Evolutionary conservation across 768 basidiomycete species (phyloP).

Genomic region (Plicaturopsis crispa): DNA sequence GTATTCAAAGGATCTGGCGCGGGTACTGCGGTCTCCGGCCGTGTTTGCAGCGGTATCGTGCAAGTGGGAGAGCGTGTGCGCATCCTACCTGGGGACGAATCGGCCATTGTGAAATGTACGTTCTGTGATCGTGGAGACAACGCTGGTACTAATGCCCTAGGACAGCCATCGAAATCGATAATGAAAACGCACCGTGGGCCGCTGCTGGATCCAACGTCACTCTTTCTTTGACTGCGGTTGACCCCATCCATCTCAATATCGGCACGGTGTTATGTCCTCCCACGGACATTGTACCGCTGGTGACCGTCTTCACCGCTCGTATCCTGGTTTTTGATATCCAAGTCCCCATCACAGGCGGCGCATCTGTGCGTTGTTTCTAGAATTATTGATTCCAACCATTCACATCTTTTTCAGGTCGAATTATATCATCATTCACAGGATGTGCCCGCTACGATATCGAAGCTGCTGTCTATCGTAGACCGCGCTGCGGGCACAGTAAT

Average conservation of each 20-base stretch:
- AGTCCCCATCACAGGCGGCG: conserved; percentile 80
- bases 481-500: conserved; percentile 64
- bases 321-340: conserved; percentile 93
- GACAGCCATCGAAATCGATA: conserved; percentile 81
- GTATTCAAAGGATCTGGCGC: conserved; percentile 88
- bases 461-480: conserved; percentile 74
- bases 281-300: conserved; percentile 65
- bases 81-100: conserved; percentile 90
- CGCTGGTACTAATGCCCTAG: background rate
- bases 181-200: conserved; percentile 74
- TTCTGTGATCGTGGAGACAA: background rate
- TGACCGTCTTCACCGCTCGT: conserved; percentile 71
- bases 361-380: conserved; percentile 50
- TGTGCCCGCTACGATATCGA: conserved; percentile 82
- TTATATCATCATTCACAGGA: conserved; percentile 93
- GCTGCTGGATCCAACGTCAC: conserved; percentile 88
- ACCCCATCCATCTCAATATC: conserved; percentile 78
- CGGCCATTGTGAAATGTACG: conserved; percentile 66
- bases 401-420: conserved; percentile 53
- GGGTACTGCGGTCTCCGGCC: conserved; percentile 71
- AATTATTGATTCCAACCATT: background rate
- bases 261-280: conserved; percentile 86
- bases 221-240: conserved; percentile 74
- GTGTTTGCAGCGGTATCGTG: conserved; percentile 80
- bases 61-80: conserved; percentile 88